These are phyloP conservation scores for Chaetomium globosum DNA, from an alignment of 2,329 filamentous ascomycete genomes.

Conservation along the genomic window DNA sequence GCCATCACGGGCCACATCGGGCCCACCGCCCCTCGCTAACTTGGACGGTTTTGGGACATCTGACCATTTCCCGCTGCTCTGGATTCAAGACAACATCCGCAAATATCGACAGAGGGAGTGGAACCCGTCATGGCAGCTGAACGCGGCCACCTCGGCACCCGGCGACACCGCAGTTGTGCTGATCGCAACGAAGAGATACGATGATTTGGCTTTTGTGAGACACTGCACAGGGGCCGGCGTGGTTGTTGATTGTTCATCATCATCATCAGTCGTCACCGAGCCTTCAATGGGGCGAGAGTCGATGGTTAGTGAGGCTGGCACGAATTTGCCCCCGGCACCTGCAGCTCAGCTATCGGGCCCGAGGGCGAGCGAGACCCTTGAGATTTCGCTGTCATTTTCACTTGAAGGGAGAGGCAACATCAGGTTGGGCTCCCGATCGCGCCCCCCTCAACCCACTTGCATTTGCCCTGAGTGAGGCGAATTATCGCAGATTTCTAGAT, in stretches of 20 bases:
- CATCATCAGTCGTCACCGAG: background rate
- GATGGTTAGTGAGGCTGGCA: background rate
- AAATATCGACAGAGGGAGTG: slow-evolving; percentile 9
- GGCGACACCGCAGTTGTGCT: slow-evolving; percentile 12
- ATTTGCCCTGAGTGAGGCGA: background rate
- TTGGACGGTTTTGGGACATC: slow-evolving; percentile 29
- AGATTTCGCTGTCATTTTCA: background rate
- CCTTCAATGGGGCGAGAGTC: background rate
- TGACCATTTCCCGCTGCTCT: slow-evolving; percentile 17
- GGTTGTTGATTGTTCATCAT: background rate
- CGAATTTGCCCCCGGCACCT: background rate
- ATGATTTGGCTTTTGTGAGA: slow-evolving; percentile 5
- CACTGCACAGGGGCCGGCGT: background rate
- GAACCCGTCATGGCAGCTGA: slow-evolving; percentile 4
- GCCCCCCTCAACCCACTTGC: background rate
- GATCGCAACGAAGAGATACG: background rate
- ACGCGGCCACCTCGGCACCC: background rate
- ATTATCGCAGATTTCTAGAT: background rate
- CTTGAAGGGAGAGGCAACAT: background rate
- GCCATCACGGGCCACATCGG: slow-evolving; percentile 16
- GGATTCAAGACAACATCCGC: slow-evolving; percentile 2
- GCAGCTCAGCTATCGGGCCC: background rate
- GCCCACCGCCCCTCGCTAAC: slow-evolving; percentile 30
- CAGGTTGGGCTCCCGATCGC: background rate
- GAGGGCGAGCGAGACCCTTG: background rate